Conservation (phyloP, 2,329 filamentous ascomycete species). For the Penicillium sp. region DNA sequence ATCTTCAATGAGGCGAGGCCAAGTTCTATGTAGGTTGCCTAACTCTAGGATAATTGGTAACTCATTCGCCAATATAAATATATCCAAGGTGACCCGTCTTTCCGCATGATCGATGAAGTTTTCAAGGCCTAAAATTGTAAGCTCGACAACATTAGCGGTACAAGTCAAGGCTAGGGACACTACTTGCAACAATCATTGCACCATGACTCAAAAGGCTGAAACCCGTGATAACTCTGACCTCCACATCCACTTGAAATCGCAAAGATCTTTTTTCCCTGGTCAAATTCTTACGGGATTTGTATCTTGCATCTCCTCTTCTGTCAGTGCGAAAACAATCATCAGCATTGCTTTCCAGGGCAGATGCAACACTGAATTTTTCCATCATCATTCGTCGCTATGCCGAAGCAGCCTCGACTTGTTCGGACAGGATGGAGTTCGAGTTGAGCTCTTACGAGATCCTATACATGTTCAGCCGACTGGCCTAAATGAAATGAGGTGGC, state of each 20-base stretch:
- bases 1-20: too few species aligned
- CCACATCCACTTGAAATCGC: background rate
- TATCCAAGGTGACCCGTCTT: too few species aligned
- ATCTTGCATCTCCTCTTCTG: background rate
- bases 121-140: too few species aligned
- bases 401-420: background rate
- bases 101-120: too few species aligned
- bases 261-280: background rate
- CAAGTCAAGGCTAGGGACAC: background rate
- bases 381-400: background rate
- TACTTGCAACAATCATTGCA: background rate
- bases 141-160: too few species aligned
- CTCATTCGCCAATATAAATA: too few species aligned
- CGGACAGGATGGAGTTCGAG: background rate
- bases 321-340: background rate
- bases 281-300: background rate
- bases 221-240: background rate
- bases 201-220: background rate
- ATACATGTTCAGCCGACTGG: too few species aligned
- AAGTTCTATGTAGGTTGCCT: too few species aligned
- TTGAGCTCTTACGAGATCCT: too few species aligned
- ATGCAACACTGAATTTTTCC: background rate
- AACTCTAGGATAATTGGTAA: too few species aligned
- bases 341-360: background rate
- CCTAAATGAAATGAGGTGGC: background rate